Conservation (phyloP, 176 grass and related monocot species). For the Eragrostis nindensis region DNA sequence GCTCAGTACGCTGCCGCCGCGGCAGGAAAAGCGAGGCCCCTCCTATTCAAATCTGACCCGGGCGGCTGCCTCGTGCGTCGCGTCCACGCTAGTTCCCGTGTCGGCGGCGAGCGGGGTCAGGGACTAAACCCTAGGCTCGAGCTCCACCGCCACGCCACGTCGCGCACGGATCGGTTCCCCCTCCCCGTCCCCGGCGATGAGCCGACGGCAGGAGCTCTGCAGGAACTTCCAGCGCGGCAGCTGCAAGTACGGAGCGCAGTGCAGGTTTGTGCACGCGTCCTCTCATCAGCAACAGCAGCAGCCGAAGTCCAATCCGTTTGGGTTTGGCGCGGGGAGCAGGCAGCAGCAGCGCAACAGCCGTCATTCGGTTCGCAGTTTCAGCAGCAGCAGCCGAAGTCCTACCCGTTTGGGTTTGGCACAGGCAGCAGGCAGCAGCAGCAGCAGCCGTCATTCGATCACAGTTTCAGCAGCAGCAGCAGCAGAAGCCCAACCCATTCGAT, state of each 20-base stretch:
- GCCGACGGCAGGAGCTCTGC: conserved; percentile 69
- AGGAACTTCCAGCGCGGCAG: conserved; percentile 83
- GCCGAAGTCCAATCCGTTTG: conserved; percentile 68
- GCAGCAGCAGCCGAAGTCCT: conserved; percentile 66
- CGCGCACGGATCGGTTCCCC: neutral
- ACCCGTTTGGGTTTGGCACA: conserved; percentile 71
- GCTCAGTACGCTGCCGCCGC: neutral
- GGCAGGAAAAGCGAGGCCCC: neutral
- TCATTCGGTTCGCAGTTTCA: conserved; percentile 32
- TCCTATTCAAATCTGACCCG: neutral
- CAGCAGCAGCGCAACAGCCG: conserved; percentile 48
- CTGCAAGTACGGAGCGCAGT: conserved; percentile 81
- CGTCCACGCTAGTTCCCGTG: neutral
- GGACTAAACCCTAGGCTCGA: conserved; percentile 26
- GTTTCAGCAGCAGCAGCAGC: conserved; percentile 58
- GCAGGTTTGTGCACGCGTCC: conserved; percentile 68
- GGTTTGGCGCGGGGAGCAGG: conserved; percentile 57
- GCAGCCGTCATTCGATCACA: conserved; percentile 33
- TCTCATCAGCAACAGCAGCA: conserved; percentile 58
- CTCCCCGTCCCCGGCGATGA: conserved; percentile 41
- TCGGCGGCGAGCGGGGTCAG: neutral
- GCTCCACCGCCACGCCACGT: neutral
- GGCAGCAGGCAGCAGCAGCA: conserved; percentile 47
- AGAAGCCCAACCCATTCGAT: conserved; percentile 74
- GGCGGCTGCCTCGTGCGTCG: neutral